Conservation (phyloP, 2,329 filamentous ascomycete species). For the Geosmithia flava region DNA sequence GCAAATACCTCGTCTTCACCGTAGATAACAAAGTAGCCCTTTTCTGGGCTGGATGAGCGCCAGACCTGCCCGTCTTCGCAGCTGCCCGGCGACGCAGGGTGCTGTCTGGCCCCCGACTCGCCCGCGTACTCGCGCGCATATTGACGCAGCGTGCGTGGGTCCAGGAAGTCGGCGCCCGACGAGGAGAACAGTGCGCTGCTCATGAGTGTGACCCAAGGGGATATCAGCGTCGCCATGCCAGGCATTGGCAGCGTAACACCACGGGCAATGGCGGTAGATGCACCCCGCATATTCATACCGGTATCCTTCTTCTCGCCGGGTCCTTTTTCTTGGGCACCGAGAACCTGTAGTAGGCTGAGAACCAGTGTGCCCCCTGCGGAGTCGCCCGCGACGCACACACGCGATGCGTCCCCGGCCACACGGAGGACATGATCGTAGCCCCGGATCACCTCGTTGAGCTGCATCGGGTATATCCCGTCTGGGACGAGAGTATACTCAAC, state of each 20-base stretch:
- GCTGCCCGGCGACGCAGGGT: slow-evolving; percentile 50
- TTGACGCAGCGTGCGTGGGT: slow-evolving; percentile 49
- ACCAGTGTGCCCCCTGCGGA: slow-evolving; percentile 68
- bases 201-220: slow-evolving; percentile 67
- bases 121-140: slow-evolving; percentile 59
- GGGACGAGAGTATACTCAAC: slow-evolving; percentile 74
- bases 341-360: slow-evolving; percentile 58
- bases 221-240: slow-evolving; percentile 58
- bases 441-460: slow-evolving; percentile 55
- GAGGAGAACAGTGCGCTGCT: slow-evolving; percentile 50
- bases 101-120: slow-evolving; percentile 20
- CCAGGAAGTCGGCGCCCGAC: slow-evolving; percentile 65
- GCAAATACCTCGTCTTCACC: slow-evolving; percentile 70
- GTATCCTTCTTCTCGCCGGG: slow-evolving; percentile 8
- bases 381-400: slow-evolving; percentile 63
- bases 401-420: slow-evolving; percentile 39
- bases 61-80: slow-evolving; percentile 56
- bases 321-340: slow-evolving; percentile 27
- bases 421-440: slow-evolving; percentile 61
- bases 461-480: slow-evolving; percentile 59
- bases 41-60: slow-evolving; percentile 50
- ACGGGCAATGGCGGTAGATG: neutral
- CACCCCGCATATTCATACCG: slow-evolving; percentile 4
- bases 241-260: slow-evolving; percentile 15
- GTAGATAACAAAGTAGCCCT: slow-evolving; percentile 59